These are phyloP conservation scores for Anaeramoeba flamelloides DNA, from an alignment of 78 protist species.

Conservation along the genomic window DNA sequence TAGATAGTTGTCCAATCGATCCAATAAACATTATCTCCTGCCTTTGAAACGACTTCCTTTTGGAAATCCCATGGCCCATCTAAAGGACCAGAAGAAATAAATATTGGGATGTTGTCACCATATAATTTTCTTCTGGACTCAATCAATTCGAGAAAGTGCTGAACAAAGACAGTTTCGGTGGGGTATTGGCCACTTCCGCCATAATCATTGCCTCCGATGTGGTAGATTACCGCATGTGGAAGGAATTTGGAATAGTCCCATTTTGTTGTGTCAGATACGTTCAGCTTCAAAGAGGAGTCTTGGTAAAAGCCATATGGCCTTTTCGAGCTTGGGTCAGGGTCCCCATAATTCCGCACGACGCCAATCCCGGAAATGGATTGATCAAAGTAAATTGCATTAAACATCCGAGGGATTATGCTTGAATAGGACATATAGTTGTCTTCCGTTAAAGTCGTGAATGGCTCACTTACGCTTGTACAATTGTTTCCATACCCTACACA, in stretches of 20 bases:
- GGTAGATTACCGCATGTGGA: neutral
- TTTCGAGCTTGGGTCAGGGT: neutral
- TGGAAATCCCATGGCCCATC: no score
- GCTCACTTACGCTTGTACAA: neutral
- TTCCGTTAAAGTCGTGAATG: neutral
- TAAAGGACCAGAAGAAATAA: no score
- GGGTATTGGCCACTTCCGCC: no score
- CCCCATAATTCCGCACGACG: neutral
- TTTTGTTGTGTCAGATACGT: neutral
- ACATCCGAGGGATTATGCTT: neutral
- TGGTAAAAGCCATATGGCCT: neutral
- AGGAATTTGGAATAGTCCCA: neutral
- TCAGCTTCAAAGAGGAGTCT: neutral
- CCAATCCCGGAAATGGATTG: neutral
- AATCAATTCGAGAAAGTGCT: no score
- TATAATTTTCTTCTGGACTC: no score
- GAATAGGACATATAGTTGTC: neutral
- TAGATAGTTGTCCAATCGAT: no score
- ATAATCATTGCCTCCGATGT: neutral
- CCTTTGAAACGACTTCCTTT: no score
- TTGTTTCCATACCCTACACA: neutral
- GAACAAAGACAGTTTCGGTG: no score
- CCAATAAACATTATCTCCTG: no score
- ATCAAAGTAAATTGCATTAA: neutral
- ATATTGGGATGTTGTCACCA: no score